Conservation (phyloP, 768 basidiomycete genomes). For the Russula emetica region DNA sequence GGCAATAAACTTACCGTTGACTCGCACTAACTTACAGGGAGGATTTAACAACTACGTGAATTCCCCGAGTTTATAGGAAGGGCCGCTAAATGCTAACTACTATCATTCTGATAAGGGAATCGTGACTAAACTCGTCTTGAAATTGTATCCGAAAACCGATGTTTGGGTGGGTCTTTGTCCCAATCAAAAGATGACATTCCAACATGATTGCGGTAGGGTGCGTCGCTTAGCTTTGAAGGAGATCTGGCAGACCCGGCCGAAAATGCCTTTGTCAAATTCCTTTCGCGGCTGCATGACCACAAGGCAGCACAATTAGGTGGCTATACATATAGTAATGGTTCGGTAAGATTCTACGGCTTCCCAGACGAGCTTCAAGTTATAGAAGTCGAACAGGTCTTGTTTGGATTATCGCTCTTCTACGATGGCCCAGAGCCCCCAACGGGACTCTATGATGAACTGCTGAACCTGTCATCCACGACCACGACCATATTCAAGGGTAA, state of each 20-base stretch:
- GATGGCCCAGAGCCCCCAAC: conserved; percentile 45
- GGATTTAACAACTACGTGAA: conserved; percentile 23
- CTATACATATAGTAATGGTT: conserved; percentile 6
- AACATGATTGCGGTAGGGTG: background rate
- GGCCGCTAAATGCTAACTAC: background rate
- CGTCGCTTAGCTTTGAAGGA: conserved; percentile 5
- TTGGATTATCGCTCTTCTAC: conserved; percentile 43
- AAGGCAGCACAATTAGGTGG: conserved; percentile 8
- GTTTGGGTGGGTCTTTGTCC: conserved; percentile 19
- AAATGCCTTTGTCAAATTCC: conserved; percentile 4
- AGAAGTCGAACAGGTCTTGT: conserved; percentile 16
- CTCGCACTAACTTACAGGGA: conserved; percentile 6
- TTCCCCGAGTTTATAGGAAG: background rate
- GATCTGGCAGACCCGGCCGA: background rate
- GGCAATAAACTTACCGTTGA: background rate
- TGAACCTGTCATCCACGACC: conserved; percentile 38
- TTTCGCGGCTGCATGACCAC: background rate
- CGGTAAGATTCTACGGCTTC: conserved; percentile 36
- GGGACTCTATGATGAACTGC: conserved; percentile 46
- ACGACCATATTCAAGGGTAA: conserved; percentile 37
- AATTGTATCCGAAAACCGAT: conserved; percentile 9
- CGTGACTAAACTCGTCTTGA: conserved; percentile 20
- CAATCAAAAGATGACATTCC: background rate
- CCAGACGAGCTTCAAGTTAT: conserved; percentile 27
- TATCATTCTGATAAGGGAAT: conserved; percentile 10